phyloP scores from a whole-genome alignment of 495 filamentous ascomycete species.

The Talaromyces thailandensis region DNA sequence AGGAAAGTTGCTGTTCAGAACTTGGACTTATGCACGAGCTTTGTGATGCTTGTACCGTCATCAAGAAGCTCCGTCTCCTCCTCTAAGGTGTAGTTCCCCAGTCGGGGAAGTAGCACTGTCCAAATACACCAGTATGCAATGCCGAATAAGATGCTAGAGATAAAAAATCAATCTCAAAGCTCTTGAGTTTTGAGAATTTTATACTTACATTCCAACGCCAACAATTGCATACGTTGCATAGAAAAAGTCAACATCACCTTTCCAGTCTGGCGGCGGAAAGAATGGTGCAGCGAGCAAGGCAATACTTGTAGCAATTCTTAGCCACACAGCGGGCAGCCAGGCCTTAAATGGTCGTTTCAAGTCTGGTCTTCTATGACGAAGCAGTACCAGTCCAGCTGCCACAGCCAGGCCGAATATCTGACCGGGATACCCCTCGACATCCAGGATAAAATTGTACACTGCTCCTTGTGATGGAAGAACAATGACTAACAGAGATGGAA shows the following conservation, averaged over 20 bases:
- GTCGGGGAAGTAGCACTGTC: slow-evolving; percentile 52
- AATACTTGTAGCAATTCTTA: slow-evolving; percentile 25
- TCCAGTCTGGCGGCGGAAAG: slow-evolving; percentile 36
- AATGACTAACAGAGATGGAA: slow-evolving; percentile 59
- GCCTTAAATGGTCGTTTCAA: slow-evolving; percentile 61
- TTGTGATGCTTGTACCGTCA: slow-evolving; percentile 53
- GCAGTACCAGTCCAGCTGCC: slow-evolving; percentile 49
- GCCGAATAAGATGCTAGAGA: slow-evolving; percentile 47
- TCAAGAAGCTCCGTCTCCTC: slow-evolving; percentile 46
- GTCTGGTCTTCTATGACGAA: slow-evolving; percentile 52
- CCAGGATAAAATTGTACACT: slow-evolving; percentile 65
- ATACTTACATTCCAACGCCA: slow-evolving; percentile 57
- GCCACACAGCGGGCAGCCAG: slow-evolving; percentile 41
- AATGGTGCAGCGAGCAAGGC: slow-evolving; percentile 27
- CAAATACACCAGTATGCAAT: slow-evolving; percentile 65
- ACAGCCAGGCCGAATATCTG: slow-evolving; percentile 52
- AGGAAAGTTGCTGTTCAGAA: background rate
- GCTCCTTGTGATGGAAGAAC: slow-evolving; percentile 53
- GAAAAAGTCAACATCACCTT: slow-evolving; percentile 50
- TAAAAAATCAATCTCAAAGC: background rate
- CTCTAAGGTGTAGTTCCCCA: slow-evolving; percentile 50
- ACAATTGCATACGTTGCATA: slow-evolving; percentile 69
- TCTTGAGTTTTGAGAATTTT: background rate
- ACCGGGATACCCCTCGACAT: slow-evolving; percentile 62
- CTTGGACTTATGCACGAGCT: slow-evolving; percentile 26